Base-by-base conservation (phyloP, 441 rosid genomes). In the Theobroma grandiflorum region DNA sequence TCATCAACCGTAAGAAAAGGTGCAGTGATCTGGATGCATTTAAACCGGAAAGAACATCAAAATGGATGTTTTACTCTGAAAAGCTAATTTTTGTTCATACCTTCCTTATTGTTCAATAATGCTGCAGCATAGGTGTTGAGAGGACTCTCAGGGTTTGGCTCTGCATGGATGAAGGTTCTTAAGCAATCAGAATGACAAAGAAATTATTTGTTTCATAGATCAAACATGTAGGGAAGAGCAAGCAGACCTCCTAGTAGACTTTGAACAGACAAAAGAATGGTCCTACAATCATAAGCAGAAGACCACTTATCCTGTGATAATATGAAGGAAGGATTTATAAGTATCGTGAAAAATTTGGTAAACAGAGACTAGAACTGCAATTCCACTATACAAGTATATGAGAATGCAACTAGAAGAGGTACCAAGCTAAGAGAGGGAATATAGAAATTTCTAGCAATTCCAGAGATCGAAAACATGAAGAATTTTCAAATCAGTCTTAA, bases 221-320 rank as follows among this genome's bases (percentile, higher is more conserved):
- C 18, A 31, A 45, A 55, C 38, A 40, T 20, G 7, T 12, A 64
- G 42, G 38, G 75, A 49, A 26, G 35, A 26, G 33, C 18, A 79
- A 75, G 68, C 88, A 57, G 10, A 91, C 94, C 94, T 88, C 89
- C 94, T 75, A 91, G 43, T 63, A 91, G 86, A 84, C 94, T 89
- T 55, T 91, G 94, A 65, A 91, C 78, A n/a, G 94, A 91, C 78
- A 89, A 80, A 78, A 91, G 91, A 78, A 87, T 88, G 77, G 90
- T 86, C 86, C 93, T 87, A 80, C 90, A 86, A 82, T 91, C 95
- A 77, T 90, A 91, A 61, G 95, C 95, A 64, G 93, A 90, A 77
- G 95, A 91, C 95, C 95, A 91, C 80, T 90, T 91, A 68, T 91
- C 95, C 95, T 91, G 74, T 63, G 33, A 59, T 65, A 18, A 77